phyloP scores from a whole-genome alignment of 306 rosid genomes.

The Glycine tomentella region DNA sequence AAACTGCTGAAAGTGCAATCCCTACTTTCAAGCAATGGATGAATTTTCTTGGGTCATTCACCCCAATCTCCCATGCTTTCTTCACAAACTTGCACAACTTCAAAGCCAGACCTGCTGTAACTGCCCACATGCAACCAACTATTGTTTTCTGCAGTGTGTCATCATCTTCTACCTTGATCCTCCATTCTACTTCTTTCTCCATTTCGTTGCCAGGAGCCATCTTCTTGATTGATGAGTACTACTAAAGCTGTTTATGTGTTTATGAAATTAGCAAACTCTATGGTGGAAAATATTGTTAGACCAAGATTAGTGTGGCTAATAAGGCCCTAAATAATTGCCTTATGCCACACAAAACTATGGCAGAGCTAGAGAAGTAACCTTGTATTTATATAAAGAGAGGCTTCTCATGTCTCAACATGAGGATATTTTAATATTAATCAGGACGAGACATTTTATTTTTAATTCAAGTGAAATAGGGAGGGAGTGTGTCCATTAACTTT shows the following conservation, averaged over 20 bases:
- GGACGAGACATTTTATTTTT: background rate
- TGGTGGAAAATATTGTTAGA: constrained; percentile 15
- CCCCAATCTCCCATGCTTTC: constrained; percentile 80
- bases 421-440: constrained; percentile 37
- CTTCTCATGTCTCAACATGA: constrained; percentile 12
- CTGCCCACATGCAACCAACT: constrained; percentile 45
- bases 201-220: constrained; percentile 51
- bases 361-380: background rate
- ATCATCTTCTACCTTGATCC: constrained; percentile 58
- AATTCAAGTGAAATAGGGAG: background rate
- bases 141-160: constrained; percentile 47
- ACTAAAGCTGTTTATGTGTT: background rate
- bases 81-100: constrained; percentile 59
- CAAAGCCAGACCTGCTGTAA: constrained; percentile 45
- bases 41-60: constrained; percentile 80
- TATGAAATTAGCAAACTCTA: background rate
- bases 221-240: background rate
- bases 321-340: background rate
- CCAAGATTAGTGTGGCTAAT: constrained; percentile 22
- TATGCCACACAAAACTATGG: background rate
- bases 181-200: constrained; percentile 65
- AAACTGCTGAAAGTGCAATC: constrained; percentile 78
- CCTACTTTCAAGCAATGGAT: constrained; percentile 83
- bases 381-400: constrained; percentile 52
- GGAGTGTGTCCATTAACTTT: constrained; percentile 38